phyloP scores from a whole-genome alignment of 2,329 filamentous ascomycete species.

The Byssochlamys sp. region DNA sequence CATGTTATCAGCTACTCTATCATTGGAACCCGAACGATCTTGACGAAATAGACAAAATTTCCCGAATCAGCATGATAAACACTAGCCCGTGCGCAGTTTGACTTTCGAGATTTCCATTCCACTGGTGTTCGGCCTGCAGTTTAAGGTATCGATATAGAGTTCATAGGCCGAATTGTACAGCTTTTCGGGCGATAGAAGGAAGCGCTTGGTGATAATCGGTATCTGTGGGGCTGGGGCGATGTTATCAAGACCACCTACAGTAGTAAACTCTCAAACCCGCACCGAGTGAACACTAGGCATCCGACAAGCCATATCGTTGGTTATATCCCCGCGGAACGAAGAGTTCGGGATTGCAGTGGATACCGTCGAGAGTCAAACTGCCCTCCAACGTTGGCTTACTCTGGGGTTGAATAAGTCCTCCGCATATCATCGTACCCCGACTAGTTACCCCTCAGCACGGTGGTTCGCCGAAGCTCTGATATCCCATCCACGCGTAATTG shows the following conservation, averaged over 20 bases:
- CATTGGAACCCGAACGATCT: neutral
- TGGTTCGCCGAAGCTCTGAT: neutral
- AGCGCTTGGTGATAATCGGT: neutral
- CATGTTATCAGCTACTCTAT: neutral
- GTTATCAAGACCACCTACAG: neutral
- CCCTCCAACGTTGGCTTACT: neutral
- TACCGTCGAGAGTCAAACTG: neutral
- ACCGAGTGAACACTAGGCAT: neutral
- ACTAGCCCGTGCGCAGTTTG: neutral
- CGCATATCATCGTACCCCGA: neutral
- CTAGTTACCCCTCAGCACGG: neutral
- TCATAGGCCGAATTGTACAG: neutral
- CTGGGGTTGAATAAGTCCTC: neutral
- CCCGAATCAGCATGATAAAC: neutral
- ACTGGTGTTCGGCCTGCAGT: neutral
- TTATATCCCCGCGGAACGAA: neutral
- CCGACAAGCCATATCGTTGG: neutral
- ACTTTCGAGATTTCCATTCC: neutral
- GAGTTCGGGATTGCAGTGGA: neutral
- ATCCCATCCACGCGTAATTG: neutral
- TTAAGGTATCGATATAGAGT: neutral
- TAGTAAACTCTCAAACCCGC: neutral
- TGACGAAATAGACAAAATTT: neutral
- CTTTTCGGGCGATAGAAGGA: neutral
- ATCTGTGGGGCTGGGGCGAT: neutral